Evolutionary conservation across 306 rosid genomes (phyloP).

Genomic region (cucumber (Cucumis sativus)): DNA sequence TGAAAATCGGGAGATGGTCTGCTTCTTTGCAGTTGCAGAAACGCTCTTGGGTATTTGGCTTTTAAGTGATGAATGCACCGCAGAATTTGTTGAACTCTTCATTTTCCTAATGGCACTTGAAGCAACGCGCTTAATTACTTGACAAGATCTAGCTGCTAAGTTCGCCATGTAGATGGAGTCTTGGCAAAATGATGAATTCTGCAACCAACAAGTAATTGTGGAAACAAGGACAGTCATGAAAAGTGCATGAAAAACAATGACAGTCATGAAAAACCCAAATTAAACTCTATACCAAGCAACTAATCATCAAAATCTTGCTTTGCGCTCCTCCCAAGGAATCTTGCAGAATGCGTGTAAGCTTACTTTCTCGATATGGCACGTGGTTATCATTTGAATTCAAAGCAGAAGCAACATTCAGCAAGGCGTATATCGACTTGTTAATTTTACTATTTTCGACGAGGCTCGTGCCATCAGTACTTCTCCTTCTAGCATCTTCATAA

Average conservation of each 20-base stretch:
- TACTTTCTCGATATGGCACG: constrained; percentile 84
- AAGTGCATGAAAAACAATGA: not conserved
- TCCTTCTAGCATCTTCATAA: constrained; percentile 67
- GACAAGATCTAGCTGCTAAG: constrained; percentile 64
- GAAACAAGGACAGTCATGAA: not conserved
- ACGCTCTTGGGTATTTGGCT: constrained; percentile 27
- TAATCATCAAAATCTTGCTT: constrained; percentile 46
- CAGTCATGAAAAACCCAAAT: not conserved
- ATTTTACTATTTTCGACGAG: constrained; percentile 45
- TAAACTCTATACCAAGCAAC: constrained; percentile 54
- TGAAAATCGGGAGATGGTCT: constrained; percentile 18
- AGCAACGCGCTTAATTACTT: constrained; percentile 12
- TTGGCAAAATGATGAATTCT: constrained; percentile 75
- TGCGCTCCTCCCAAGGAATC: constrained; percentile 52
- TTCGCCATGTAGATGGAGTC: constrained; percentile 62
- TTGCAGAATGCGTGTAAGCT: constrained; percentile 72
- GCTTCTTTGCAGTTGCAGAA: constrained; percentile 29
- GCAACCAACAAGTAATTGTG: not conserved
- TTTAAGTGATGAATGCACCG: constrained; percentile 23
- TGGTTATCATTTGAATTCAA: constrained; percentile 42
- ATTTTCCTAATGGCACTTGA: constrained; percentile 25
- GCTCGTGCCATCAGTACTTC: constrained; percentile 24
- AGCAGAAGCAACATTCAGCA: constrained; percentile 53
- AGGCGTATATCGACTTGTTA: constrained; percentile 59
- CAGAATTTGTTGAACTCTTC: constrained; percentile 19